phyloP scores from a whole-genome alignment of 2,329 filamentous ascomycete genomes.

The Didymellaceae sp. region DNA sequence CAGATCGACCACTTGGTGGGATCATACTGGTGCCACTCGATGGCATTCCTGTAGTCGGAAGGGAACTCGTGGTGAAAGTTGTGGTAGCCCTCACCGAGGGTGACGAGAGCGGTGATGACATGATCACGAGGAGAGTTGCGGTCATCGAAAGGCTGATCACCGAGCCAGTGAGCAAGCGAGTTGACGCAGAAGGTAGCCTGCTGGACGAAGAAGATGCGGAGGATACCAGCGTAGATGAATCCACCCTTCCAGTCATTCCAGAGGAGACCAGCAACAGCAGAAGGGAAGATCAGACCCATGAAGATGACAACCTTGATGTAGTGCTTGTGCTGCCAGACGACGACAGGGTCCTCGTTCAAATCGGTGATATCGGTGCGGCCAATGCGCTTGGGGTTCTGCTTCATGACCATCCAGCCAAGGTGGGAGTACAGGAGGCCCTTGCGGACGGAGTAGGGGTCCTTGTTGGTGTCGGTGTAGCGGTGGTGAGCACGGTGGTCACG shows the following conservation, averaged over 20 bases:
- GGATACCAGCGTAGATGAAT: conserved; percentile 59
- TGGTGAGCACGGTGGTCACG: conserved; percentile 59
- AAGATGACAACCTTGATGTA: conserved; percentile 57
- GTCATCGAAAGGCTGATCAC: conserved; percentile 55
- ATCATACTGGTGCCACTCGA: conserved; percentile 52
- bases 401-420: conserved; percentile 62
- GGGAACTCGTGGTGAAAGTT: conserved; percentile 56
- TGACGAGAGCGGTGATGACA: conserved; percentile 52
- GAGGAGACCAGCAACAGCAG: conserved; percentile 55
- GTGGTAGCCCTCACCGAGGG: conserved; percentile 54
- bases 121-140: conserved; percentile 53
- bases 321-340: conserved; percentile 59
- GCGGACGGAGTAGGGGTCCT: conserved; percentile 61
- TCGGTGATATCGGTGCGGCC: conserved; percentile 60
- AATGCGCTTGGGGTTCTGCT: conserved; percentile 61
- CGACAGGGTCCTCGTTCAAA: conserved; percentile 58
- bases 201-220: conserved; percentile 61
- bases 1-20: conserved; percentile 55
- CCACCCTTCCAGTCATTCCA: conserved; percentile 60
- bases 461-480: conserved; percentile 60
- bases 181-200: conserved; percentile 63
- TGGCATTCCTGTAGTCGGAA: conserved; percentile 54
- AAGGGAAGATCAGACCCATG: conserved; percentile 58
- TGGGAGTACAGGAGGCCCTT: conserved; percentile 60
- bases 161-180: conserved; percentile 61